These are phyloP conservation scores for Phialocephala subalpina DNA, from an alignment of 2,329 filamentous ascomycete genomes.

Conservation along the genomic window DNA sequence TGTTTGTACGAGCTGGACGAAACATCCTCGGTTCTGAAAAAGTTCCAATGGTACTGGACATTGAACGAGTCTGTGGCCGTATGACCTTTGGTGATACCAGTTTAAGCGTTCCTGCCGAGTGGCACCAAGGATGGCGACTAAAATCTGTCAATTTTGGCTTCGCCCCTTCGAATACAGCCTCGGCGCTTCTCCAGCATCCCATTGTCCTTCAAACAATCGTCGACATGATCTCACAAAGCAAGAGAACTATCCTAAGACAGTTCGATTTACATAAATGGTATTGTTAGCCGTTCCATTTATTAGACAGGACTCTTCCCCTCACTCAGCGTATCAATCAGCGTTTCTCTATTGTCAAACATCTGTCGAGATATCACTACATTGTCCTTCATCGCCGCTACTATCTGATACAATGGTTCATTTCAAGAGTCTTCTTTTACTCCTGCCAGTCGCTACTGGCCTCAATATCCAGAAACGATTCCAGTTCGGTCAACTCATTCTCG, in stretches of 20 bases:
- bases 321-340: background rate
- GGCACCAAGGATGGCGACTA: background rate
- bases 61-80: background rate
- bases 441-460: background rate
- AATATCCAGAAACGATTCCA: background rate
- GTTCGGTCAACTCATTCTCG: conserved; percentile 7
- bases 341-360: background rate
- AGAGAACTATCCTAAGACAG: background rate
- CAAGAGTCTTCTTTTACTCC: background rate
- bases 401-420: background rate
- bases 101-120: background rate
- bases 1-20: background rate
- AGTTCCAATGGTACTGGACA: background rate
- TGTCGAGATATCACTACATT: background rate
- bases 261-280: background rate
- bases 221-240: background rate
- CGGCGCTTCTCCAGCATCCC: background rate
- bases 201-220: background rate
- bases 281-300: background rate
- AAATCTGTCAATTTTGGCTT: background rate
- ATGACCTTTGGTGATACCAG: background rate
- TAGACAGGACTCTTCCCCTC: background rate
- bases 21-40: background rate
- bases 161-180: background rate
- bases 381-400: background rate